Evolutionary conservation across 106 monocot genomes (phyloP), one percentile per base, ranked within the genome.

Genomic region (Iris macrosiphon): DNA sequence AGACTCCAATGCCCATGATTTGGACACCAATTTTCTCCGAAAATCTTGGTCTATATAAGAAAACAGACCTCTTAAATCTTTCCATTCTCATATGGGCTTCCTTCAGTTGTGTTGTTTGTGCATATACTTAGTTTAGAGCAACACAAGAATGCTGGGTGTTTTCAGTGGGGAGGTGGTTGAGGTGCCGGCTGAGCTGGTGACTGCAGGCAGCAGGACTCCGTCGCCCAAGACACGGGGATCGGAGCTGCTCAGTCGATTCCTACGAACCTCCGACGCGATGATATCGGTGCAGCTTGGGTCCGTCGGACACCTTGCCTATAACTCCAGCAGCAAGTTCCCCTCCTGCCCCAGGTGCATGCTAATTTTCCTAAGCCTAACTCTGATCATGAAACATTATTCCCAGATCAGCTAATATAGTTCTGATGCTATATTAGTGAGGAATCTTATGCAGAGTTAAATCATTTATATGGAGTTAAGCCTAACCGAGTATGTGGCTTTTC

Each of bases 171-270:
- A 68, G 38, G 65, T 91, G 68, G 90, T 78, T 52, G 78, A 70
- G 62, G 69, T 81, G 31, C 90, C 90, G 75, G 78, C 68, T 55
- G 90, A 91, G 66, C 57, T 91, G 63, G 64, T 75, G 49, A 78
- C 62, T 4, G 90, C 90, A 32, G 90, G 85, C 2, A 81, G 85
- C 75, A 55, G 85, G 45, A 85, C 90, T 26, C 90, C 90, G 47
- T 91, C 90, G 33, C 90, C 90, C 4, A 91, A 91, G 78, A 85
- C 90, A 13, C 74, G 66, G 45, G 90, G 81, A 17, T 64, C 72
- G 9, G 78, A 72, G 65, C 69, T 91, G 42, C 72, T 91, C 25
- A 51, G 51, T 25, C 63, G 67, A 2, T 91, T 91, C n/a, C n/a
- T 3, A 42, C 17, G 17, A 15, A 35, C 7, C 31, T 15, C n/a